These are phyloP conservation scores for Aphanomyces invadans DNA, from an alignment of 352 stramenopile species.

Conservation along the genomic window DNA sequence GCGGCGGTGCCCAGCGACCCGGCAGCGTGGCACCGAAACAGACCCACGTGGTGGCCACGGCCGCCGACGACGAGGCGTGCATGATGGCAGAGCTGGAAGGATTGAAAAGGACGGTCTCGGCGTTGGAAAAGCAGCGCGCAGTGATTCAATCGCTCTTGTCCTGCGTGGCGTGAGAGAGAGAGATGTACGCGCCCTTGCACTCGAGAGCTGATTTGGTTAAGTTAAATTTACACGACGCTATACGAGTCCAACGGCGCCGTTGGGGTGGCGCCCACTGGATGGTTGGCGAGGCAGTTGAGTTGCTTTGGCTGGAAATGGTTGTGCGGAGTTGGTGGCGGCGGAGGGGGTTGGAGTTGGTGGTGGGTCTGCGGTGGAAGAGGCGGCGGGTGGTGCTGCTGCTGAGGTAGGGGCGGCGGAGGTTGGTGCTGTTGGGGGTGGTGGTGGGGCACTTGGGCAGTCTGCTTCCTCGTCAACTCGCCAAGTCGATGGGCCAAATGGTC, in stretches of 20 bases:
- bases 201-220: too few relatives aligned
- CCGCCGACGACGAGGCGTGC: not conserved
- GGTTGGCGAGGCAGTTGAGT: too few relatives aligned
- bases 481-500: slow-evolving; percentile 70
- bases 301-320: not conserved
- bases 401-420: not conserved
- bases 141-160: too few relatives aligned
- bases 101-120: too few relatives aligned
- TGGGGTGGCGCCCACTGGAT: too few relatives aligned
- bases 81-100: too few relatives aligned
- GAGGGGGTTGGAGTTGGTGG: not conserved
- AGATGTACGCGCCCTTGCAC: too few relatives aligned
- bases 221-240: not conserved
- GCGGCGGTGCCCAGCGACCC: too few relatives aligned
- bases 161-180: too few relatives aligned
- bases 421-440: not conserved
- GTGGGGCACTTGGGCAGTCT: not conserved
- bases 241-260: not conserved
- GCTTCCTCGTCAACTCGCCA: slow-evolving; percentile 18
- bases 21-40: not conserved
- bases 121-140: too few relatives aligned
- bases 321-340: not conserved
- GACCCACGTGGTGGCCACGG: not conserved
- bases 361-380: not conserved
- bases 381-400: not conserved